These are phyloP conservation scores for Trichoderma cornu-damae DNA, from an alignment of 2,329 filamentous ascomycete genomes.

Conservation along the genomic window DNA sequence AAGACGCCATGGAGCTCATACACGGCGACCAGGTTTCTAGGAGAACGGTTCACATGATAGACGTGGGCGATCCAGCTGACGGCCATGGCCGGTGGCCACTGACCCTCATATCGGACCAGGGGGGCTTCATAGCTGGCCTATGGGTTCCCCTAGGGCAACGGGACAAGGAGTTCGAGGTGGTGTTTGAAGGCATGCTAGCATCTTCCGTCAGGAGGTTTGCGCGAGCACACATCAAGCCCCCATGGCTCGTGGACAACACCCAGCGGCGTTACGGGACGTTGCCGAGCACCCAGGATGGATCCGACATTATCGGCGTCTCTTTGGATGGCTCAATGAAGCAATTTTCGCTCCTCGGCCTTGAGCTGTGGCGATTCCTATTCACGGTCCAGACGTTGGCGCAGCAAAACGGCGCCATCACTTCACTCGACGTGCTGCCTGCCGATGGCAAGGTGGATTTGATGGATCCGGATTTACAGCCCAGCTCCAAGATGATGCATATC, in stretches of 20 bases:
- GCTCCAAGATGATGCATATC: constrained; percentile 54
- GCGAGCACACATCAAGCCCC: constrained; percentile 47
- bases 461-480: constrained; percentile 35
- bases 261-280: constrained; percentile 40
- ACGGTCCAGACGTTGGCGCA: constrained; percentile 67
- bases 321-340: constrained; percentile 66
- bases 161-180: constrained; percentile 38
- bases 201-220: constrained; percentile 54
- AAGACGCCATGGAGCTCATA: constrained; percentile 35
- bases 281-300: constrained; percentile 39
- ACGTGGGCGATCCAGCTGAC: constrained; percentile 35
- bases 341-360: constrained; percentile 59
- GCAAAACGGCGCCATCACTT: constrained; percentile 43
- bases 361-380: constrained; percentile 63
- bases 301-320: constrained; percentile 58
- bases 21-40: constrained; percentile 45
- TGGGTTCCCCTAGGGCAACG: constrained; percentile 44
- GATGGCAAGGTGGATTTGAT: constrained; percentile 22
- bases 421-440: constrained; percentile 23
- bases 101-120: constrained; percentile 45
- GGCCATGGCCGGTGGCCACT: constrained; percentile 35
- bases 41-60: constrained; percentile 43
- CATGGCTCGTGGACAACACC: constrained; percentile 41
- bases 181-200: constrained; percentile 55
- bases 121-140: constrained; percentile 44